Conservation (phyloP, 129 eudicot genomes). For the Escallonia rubra region DNA sequence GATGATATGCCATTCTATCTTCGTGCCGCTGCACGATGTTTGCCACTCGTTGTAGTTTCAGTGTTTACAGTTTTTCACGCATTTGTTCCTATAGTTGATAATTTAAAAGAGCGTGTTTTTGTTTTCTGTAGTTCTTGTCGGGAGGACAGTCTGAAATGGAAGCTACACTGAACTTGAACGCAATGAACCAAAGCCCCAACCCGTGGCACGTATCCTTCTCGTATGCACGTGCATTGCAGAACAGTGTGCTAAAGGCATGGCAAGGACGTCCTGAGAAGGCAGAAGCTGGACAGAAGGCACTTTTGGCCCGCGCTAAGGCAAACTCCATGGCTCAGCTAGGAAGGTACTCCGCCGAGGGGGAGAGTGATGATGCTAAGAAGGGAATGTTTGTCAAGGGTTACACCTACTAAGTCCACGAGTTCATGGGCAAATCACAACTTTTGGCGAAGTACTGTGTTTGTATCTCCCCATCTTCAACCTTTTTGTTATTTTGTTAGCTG, state of each 20-base stretch:
- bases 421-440: neutral
- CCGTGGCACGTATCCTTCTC: constrained; percentile 93
- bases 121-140: constrained; percentile 60
- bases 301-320: constrained; percentile 75
- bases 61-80: too few relatives aligned
- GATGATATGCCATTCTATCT: too few relatives aligned
- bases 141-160: constrained; percentile 93
- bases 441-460: neutral
- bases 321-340: constrained; percentile 91
- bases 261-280: constrained; percentile 70
- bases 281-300: constrained; percentile 75
- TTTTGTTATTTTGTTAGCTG: neutral
- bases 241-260: constrained; percentile 84
- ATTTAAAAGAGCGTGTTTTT: neutral
- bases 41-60: neutral
- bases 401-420: constrained; percentile 43
- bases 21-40: too few relatives aligned
- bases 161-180: constrained; percentile 72
- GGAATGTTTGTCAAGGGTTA: constrained; percentile 91
- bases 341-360: constrained; percentile 84
- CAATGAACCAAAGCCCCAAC: constrained; percentile 92
- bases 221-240: constrained; percentile 81
- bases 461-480: neutral
- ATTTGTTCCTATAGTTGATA: too few relatives aligned
- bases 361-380: constrained; percentile 73